Conservation (phyloP, 345 rosid genomes). For the Rubroshorea leprosula region DNA sequence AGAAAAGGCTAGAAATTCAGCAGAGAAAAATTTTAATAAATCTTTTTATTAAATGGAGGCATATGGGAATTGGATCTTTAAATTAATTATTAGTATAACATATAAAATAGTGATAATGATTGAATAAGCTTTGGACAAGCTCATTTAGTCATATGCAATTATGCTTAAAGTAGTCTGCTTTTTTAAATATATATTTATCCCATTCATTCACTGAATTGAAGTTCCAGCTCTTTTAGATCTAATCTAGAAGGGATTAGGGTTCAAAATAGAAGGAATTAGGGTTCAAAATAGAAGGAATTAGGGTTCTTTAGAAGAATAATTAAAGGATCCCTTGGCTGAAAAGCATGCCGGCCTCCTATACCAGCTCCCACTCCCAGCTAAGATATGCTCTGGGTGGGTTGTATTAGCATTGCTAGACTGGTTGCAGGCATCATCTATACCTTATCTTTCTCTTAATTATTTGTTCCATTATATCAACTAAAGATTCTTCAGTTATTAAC, state of each 20-base stretch:
- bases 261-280: not conserved
- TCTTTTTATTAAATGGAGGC: not conserved
- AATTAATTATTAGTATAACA: not conserved
- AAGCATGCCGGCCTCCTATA: conserved; percentile 2
- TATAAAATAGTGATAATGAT: not conserved
- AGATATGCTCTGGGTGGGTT: not conserved
- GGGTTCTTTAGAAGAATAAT: not conserved
- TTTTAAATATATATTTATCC: too few relatives aligned
- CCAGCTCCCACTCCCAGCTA: not conserved
- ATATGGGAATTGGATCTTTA: not conserved
- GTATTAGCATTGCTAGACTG: too few relatives aligned
- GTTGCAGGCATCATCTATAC: too few relatives aligned
- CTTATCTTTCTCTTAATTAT: too few relatives aligned
- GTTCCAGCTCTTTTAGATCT: not conserved
- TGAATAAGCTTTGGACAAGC: not conserved
- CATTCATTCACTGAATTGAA: not conserved
- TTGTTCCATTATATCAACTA: too few relatives aligned
- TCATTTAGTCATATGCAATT: not conserved
- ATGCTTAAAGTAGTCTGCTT: too few relatives aligned
- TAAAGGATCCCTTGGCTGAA: conserved; percentile 2
- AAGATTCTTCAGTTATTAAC: too few relatives aligned
- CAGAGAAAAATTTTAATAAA: not conserved
- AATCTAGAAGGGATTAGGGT: not conserved
- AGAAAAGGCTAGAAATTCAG: too few relatives aligned
- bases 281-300: not conserved